phyloP scores from a whole-genome alignment of 192 early-diverging fungal species.

The Entrophospora sp. region DNA sequence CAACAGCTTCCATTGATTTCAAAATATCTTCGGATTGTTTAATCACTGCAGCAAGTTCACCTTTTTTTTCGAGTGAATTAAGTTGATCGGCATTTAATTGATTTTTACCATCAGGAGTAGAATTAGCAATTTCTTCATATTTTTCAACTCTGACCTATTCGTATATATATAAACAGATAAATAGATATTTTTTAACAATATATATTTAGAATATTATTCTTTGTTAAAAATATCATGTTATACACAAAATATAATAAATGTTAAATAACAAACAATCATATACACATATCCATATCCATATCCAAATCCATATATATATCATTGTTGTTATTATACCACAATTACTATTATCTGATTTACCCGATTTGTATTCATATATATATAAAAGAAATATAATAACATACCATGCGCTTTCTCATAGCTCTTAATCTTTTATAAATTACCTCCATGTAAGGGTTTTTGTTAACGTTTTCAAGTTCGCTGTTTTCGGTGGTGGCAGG shows the following conservation, averaged over 20 bases:
- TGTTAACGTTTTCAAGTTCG: conserved; percentile 14
- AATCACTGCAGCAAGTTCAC: background rate
- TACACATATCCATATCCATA: background rate
- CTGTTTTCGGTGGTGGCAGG: background rate
- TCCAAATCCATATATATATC: background rate
- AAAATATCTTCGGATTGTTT: background rate
- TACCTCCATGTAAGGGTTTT: conserved; percentile 16
- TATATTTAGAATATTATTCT: background rate
- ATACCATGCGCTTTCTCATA: background rate
- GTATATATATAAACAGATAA: background rate
- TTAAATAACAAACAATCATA: background rate
- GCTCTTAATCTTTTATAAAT: conserved; percentile 3
- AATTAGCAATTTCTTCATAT: background rate
- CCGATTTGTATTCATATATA: background rate
- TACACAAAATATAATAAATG: background rate
- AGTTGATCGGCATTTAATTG: background rate
- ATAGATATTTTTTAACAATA: background rate
- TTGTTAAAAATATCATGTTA: background rate
- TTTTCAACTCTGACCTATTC: background rate
- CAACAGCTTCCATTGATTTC: background rate
- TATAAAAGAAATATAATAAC: background rate
- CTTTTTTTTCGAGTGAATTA: conserved; percentile 1
- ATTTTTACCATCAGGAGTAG: background rate
- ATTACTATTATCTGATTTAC: background rate
- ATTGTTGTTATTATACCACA: background rate